A percentile compares a stretch with the other conserved stretches of the same genome.
phyloP scores from a whole-genome alignment of 2,329 filamentous ascomycete genomes.

The Paecilomyces niveus region DNA sequence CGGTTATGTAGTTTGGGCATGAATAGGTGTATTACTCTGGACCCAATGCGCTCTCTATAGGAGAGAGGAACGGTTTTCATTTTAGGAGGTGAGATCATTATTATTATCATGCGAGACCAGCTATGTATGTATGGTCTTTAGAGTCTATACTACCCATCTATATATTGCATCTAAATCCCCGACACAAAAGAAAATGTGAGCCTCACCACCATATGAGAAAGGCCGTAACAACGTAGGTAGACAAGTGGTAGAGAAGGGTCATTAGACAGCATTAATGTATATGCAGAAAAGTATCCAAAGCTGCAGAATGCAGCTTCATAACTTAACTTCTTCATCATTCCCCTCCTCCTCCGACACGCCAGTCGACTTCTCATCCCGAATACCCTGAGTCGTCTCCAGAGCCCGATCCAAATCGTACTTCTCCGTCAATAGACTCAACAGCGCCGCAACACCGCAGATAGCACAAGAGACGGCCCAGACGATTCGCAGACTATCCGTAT shows the following conservation, averaged over 20 bases:
- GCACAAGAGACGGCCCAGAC: slow-evolving; percentile 53
- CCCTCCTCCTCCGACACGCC: neutral
- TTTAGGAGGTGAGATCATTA: too few species aligned
- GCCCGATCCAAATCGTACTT: slow-evolving; percentile 36
- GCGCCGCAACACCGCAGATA: slow-evolving; percentile 44
- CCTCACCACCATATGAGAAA: neutral
- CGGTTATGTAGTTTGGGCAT: too few species aligned
- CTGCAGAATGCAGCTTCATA: neutral
- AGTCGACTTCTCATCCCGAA: slow-evolving; percentile 7
- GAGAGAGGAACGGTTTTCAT: too few species aligned
- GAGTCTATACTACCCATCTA: too few species aligned
- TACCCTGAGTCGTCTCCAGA: slow-evolving; percentile 26
- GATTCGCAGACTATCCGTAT: slow-evolving; percentile 47
- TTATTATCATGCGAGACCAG: too few species aligned
- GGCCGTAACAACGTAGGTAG: neutral
- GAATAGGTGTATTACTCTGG: too few species aligned
- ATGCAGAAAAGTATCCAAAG: neutral
- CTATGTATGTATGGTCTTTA: too few species aligned
- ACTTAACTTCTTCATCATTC: neutral
- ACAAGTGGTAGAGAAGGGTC: neutral
- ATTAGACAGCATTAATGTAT: neutral
- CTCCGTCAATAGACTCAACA: slow-evolving; percentile 48
- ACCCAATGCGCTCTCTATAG: too few species aligned
- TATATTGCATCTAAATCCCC: too few species aligned
- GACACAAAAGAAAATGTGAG: neutral